A percentile compares a stretch with the other conserved stretches of the same genome.
These are phyloP conservation scores for Jamesozyma gamospora DNA, from an alignment of 805 yeast species.

Conservation along the genomic window DNA sequence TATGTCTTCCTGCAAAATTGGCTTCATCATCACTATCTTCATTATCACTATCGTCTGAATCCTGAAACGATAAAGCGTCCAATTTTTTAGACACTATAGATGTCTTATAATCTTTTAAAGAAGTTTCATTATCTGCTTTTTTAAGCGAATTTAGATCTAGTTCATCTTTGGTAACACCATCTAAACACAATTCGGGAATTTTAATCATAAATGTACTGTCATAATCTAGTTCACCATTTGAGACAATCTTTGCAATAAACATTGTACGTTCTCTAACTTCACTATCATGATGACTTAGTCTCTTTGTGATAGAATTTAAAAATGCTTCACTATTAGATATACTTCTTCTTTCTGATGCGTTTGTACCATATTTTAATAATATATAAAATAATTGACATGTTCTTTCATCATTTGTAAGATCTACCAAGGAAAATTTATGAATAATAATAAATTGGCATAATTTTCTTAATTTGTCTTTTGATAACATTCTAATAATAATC, in stretches of 20 bases:
- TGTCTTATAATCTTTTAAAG: neutral
- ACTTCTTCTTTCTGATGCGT: slow-evolving; percentile 4
- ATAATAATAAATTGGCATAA: slow-evolving; percentile 2
- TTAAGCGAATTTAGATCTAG: slow-evolving; percentile 6
- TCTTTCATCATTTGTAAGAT: slow-evolving; percentile 12
- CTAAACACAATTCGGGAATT: slow-evolving; percentile 12
- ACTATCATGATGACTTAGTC: slow-evolving; percentile 17
- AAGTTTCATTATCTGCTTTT: neutral
- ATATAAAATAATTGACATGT: slow-evolving; percentile 16
- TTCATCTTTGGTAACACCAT: neutral
- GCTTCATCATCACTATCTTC: slow-evolving; percentile 28
- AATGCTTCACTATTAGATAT: slow-evolving; percentile 14
- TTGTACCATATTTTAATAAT: slow-evolving; percentile 7
- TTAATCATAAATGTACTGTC: slow-evolving; percentile 21
- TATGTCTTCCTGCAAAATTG: slow-evolving; percentile 35
- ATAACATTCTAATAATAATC: slow-evolving; percentile 10
- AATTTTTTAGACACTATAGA: neutral
- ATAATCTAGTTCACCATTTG: slow-evolving; percentile 19
- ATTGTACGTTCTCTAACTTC: slow-evolving; percentile 27
- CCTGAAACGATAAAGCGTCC: slow-evolving; percentile 1
- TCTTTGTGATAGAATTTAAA: slow-evolving; percentile 22
- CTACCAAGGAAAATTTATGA: slow-evolving; percentile 5
- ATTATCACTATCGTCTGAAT: slow-evolving; percentile 10
- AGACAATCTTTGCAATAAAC: slow-evolving; percentile 25
- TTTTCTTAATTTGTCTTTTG: slow-evolving; percentile 1